phyloP scores from a whole-genome alignment of 768 basidiomycete genomes.

The Suillus paluster region DNA sequence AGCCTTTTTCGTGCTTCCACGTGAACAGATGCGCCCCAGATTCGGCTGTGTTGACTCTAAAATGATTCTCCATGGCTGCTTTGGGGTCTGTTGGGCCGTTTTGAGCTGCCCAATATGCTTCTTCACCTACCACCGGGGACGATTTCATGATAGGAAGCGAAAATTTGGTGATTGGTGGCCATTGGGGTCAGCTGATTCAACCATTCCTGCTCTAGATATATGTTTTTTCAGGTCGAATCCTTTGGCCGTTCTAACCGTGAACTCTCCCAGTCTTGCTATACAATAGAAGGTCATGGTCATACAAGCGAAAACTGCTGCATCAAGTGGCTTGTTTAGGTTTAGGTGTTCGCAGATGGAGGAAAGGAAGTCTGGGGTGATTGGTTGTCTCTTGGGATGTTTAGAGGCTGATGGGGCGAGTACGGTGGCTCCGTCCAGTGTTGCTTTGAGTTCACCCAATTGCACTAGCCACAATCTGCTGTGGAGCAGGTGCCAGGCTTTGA shows the following conservation, averaged over 20 bases:
- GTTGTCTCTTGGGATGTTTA: neutral
- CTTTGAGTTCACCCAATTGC: slow-evolving; percentile 13
- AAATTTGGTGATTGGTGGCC: no score
- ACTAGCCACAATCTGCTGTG: slow-evolving; percentile 19
- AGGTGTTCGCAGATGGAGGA: slow-evolving; percentile 32
- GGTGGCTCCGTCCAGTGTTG: slow-evolving; percentile 8
- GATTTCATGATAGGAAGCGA: no score
- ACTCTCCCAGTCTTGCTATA: slow-evolving; percentile 40
- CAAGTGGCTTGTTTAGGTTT: slow-evolving; percentile 22
- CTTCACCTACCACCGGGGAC: slow-evolving; percentile 25
- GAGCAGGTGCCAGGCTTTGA: slow-evolving; percentile 31
- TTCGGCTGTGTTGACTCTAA: slow-evolving; percentile 18
- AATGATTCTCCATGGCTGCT: slow-evolving; percentile 27
- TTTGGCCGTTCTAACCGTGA: slow-evolving; percentile 42
- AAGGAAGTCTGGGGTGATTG: neutral
- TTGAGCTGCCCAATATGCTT: slow-evolving; percentile 40
- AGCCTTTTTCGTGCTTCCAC: slow-evolving; percentile 12
- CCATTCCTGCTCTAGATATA: neutral
- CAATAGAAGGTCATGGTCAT: slow-evolving; percentile 42
- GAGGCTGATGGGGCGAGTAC: neutral
- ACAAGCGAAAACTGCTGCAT: slow-evolving; percentile 41
- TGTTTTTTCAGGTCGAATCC: slow-evolving; percentile 39
- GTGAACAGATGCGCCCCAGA: no score
- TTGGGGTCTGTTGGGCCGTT: slow-evolving; percentile 28
- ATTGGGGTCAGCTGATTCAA: no score